Evolutionary conservation across 2,329 filamentous ascomycete genomes (phyloP).

Genomic region (Fonsecaea pedrosoi): DNA sequence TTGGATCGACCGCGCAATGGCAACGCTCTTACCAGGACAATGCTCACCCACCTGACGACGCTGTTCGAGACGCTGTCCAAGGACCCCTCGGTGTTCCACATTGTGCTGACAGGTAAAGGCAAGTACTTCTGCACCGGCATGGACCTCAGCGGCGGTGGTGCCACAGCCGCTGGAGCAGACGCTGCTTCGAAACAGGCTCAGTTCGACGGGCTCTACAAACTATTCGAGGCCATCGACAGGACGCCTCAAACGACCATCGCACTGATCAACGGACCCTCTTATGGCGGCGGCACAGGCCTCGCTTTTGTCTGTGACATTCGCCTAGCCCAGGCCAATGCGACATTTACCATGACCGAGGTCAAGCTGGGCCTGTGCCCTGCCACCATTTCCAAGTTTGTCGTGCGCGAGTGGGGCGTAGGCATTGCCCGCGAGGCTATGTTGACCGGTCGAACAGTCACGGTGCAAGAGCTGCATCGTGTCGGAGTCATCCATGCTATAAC

Average conservation of each 20-base stretch:
- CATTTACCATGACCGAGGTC: constrained; percentile 49
- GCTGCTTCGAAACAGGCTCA: constrained; percentile 34
- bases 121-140: constrained; percentile 38
- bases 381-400: constrained; percentile 50
- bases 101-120: constrained; percentile 30
- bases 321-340: constrained; percentile 29
- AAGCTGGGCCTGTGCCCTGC: constrained; percentile 50
- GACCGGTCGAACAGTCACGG: constrained; percentile 43
- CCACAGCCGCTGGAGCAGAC: constrained; percentile 36
- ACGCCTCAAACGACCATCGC: constrained; percentile 53
- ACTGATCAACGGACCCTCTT: constrained; percentile 51
- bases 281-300: constrained; percentile 54
- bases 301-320: constrained; percentile 54
- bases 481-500: constrained; percentile 26
- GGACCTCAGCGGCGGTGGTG: constrained; percentile 39
- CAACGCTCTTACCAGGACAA: constrained; percentile 49
- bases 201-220: constrained; percentile 24
- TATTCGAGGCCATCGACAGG: constrained; percentile 51
- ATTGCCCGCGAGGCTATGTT: constrained; percentile 51
- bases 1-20: constrained; percentile 49
- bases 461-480: constrained; percentile 41
- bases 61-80: constrained; percentile 40
- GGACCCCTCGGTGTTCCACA: constrained; percentile 44
- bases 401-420: constrained; percentile 49
- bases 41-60: constrained; percentile 46